phyloP scores from a whole-genome alignment of 352 stramenopile genomes.

The Pseudoperonospora humuli region DNA sequence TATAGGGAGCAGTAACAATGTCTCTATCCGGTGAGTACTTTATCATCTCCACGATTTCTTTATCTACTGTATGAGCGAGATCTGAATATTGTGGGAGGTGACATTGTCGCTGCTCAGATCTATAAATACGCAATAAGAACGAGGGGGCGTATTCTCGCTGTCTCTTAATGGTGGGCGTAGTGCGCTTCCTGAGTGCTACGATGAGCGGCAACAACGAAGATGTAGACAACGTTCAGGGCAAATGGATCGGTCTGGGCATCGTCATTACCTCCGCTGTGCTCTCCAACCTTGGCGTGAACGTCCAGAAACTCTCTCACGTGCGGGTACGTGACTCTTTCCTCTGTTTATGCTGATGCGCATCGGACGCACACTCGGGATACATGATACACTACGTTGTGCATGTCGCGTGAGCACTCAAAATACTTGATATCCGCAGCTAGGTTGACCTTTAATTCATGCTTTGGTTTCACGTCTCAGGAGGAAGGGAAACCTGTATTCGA shows the following conservation, averaged over 20 bases:
- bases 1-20: too few relatives aligned
- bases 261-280: constrained; percentile 75
- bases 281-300: constrained; percentile 80
- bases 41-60: too few relatives aligned
- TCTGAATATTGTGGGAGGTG: too few relatives aligned
- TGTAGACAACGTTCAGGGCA: constrained; percentile 51
- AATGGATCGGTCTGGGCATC: constrained; percentile 78
- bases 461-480: constrained; percentile 27
- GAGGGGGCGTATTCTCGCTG: not conserved
- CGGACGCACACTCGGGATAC: constrained; percentile 3
- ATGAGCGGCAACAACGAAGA: constrained; percentile 19
- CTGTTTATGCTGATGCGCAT: constrained; percentile 7
- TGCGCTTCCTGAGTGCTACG: constrained; percentile 17
- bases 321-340: constrained; percentile 35
- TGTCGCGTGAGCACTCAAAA: constrained; percentile 5
- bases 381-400: not conserved
- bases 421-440: constrained; percentile 1
- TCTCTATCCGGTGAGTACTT: too few relatives aligned
- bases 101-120: too few relatives aligned
- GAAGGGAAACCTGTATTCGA: constrained; percentile 56
- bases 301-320: constrained; percentile 82
- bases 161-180: constrained; percentile 16
- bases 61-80: too few relatives aligned
- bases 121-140: too few relatives aligned
- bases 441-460: constrained; percentile 2